Evolutionary conservation across 164 flowering plant species (phyloP).

Genomic region (Akebia trifoliata): DNA sequence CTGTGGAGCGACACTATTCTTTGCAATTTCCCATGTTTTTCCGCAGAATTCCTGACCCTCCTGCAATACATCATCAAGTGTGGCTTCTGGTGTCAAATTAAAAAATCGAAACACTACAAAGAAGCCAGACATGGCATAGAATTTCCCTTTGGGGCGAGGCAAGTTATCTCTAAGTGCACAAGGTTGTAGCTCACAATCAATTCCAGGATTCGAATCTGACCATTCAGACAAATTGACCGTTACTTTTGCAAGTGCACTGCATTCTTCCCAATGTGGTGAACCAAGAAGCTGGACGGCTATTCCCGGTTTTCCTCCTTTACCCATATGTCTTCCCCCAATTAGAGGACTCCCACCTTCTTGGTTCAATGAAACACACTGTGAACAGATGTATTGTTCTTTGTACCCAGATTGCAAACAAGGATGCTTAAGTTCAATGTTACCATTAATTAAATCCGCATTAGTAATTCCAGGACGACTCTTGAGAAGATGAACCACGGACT

Average conservation of each 20-base stretch:
- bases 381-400: slow-evolving; percentile 59
- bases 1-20: slow-evolving; percentile 80
- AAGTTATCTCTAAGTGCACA: slow-evolving; percentile 65
- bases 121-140: slow-evolving; percentile 93
- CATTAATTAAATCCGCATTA: slow-evolving; percentile 38
- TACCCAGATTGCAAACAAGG: slow-evolving; percentile 90
- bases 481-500: slow-evolving; percentile 71
- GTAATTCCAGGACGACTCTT: slow-evolving; percentile 34
- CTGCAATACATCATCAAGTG: slow-evolving; percentile 78
- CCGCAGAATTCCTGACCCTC: slow-evolving; percentile 86
- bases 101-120: slow-evolving; percentile 91
- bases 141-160: slow-evolving; percentile 75
- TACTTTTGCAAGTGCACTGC: slow-evolving; percentile 69
- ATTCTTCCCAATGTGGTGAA: slow-evolving; percentile 81
- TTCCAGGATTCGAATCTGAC: slow-evolving; percentile 55
- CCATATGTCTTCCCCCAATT: slow-evolving; percentile 28
- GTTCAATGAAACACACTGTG: slow-evolving; percentile 48
- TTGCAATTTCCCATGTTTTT: slow-evolving; percentile 75
- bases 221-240: slow-evolving; percentile 88
- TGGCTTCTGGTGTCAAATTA: slow-evolving; percentile 67
- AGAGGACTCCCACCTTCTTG: slow-evolving; percentile 55
- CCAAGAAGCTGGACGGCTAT: slow-evolving; percentile 55
- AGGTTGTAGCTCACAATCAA: slow-evolving; percentile 83
- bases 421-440: slow-evolving; percentile 59
- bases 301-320: slow-evolving; percentile 49